These are phyloP conservation scores for Hygrophila difformis DNA, from an alignment of 257 asterid species.

Conservation along the genomic window DNA sequence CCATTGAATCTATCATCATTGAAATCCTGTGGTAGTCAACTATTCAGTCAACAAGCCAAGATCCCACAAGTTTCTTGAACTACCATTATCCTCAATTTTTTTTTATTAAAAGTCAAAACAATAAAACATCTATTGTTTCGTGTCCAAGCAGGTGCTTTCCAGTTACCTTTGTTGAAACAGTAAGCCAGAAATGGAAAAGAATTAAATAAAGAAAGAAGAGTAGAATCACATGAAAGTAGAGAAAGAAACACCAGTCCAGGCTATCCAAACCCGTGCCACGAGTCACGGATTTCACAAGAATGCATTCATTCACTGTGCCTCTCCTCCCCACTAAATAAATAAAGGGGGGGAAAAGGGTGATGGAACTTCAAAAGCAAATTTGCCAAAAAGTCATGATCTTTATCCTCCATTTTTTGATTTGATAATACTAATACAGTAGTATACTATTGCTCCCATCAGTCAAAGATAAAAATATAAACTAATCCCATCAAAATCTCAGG, in stretches of 20 bases:
- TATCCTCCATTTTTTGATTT: no score
- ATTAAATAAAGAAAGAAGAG: no score
- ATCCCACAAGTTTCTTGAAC: constrained; percentile 27
- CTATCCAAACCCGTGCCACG: constrained; percentile 54
- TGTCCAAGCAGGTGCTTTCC: constrained; percentile 18
- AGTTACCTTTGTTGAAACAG: constrained; percentile 8
- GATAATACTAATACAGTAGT: no score
- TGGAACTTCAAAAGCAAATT: constrained; percentile 16
- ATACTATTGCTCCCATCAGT: no score
- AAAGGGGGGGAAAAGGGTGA: constrained; percentile 6
- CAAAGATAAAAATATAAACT: no score
- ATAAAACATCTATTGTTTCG: constrained; percentile 16
- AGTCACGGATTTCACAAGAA: constrained; percentile 65
- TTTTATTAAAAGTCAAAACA: constrained; percentile 9
- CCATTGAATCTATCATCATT: no score
- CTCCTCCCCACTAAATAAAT: not conserved
- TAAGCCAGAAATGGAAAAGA: constrained; percentile 23
- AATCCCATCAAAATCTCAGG: no score
- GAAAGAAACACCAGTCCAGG: constrained; percentile 20
- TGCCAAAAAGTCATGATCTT: constrained; percentile 13
- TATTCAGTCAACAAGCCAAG: constrained; percentile 24
- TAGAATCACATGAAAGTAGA: constrained; percentile 65
- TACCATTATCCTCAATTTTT: constrained; percentile 20
- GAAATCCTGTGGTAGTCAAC: no score
- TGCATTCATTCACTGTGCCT: constrained; percentile 25